Base-by-base conservation (phyloP, 176 grass and related monocot species). In the Bolboschoenus planiculmis region DNA sequence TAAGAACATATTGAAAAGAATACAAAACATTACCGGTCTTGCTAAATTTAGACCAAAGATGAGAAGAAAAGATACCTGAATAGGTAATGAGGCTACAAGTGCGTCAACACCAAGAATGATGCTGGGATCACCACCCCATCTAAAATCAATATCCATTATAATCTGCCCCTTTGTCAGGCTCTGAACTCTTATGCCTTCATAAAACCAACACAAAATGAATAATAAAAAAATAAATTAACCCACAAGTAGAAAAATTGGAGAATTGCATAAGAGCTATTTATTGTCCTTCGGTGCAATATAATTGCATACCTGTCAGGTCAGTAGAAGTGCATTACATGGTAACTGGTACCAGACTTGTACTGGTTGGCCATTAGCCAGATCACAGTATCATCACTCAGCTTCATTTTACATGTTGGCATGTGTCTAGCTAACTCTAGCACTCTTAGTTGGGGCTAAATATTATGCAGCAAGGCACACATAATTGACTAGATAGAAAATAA, bases 51-150 rank as follows among this genome's bases (percentile, higher is more conserved):
- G 35, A 78, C 23, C 1, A 74, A 47, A 61, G 24, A 86, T 82
- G 48, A 60, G 34, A 81, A 84, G 27, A 81, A 78, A 46, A 64
- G 5, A 48, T 87, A 98, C 96, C 90, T 98, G 96, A 84, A 98
- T 98, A 37, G 95, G 96, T 46, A 98, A 80, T 83, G 96, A 95
- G 81, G 96, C 96, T 83, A 98, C 92, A 26, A 87, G 33, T 80
- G 96, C 92, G 30, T 98, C 96, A 85, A 98, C 96, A 83, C 87
- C 96, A 80, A 98, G 96, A 82, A 98, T 95, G 86, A 98, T 98
- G 79, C 90, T 98, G 73, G 90, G 92, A 87, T 98, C 82, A 84
- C 96, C 96, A 83, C 96, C 96, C 96, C 96, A 98, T 53, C 96
- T 91, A 33, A 98, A 87, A 88, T 98, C 96, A 87, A 98, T 88